phyloP scores from a whole-genome alignment of 208 protist genomes.

The Zelonia costaricensis region DNA sequence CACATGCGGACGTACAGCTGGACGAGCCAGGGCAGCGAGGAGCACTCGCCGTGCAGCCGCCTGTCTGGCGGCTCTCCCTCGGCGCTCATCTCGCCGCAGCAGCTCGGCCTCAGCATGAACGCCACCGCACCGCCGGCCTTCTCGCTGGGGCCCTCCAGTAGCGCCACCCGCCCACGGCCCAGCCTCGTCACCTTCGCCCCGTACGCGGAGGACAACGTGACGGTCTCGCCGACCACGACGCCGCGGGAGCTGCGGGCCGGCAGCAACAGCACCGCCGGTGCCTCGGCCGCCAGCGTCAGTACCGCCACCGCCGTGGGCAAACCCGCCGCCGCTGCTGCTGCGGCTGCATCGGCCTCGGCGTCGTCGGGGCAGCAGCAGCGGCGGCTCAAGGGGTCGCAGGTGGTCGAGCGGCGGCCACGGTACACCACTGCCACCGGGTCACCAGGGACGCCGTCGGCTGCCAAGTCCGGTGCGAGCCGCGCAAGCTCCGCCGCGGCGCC shows the following conservation, averaged over 20 bases:
- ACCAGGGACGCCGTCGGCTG: background rate
- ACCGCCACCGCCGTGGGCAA: background rate
- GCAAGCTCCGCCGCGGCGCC: background rate
- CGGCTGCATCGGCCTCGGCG: too few species aligned
- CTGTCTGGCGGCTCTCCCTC: constrained; percentile 24
- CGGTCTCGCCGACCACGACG: constrained; percentile 8
- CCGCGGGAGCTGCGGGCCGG: constrained; percentile 7
- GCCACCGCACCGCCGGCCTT: background rate
- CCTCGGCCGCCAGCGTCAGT: background rate
- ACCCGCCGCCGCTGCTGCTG: too few species aligned
- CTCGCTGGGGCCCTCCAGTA: background rate
- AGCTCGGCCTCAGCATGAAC: background rate
- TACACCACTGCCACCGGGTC: background rate
- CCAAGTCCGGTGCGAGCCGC: too few species aligned
- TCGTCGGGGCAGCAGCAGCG: too few species aligned
- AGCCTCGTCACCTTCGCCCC: constrained; percentile 21
- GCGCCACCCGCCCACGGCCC: constrained; percentile 9
- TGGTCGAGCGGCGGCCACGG: constrained; percentile 2
- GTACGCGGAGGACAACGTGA: constrained; percentile 16
- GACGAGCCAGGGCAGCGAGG: constrained; percentile 20
- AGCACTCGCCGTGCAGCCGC: constrained; percentile 16
- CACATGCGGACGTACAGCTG: constrained; percentile 17
- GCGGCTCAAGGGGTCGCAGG: background rate
- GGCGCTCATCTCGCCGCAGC: constrained; percentile 11
- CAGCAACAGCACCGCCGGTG: background rate